Evolutionary conservation across 2,329 filamentous ascomycete genomes (phyloP).

Genomic region (Neophaeococcomyces mojaviensis): DNA sequence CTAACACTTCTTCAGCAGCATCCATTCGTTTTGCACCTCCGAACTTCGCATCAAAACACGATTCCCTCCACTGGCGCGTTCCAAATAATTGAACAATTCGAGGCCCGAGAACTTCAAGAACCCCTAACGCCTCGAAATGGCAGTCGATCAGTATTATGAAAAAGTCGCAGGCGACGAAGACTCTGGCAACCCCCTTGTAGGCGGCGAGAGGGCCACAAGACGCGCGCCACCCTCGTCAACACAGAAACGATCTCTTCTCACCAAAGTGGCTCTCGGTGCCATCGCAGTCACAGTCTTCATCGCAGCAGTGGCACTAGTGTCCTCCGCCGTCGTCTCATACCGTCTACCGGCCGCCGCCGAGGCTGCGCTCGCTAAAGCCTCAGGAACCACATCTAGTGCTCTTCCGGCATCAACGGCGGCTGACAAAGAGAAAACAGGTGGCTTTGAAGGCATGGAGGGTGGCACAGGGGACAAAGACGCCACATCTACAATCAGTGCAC

Average conservation of each 20-base stretch:
- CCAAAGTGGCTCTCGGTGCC: conserved; percentile 1
- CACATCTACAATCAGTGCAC: background rate
- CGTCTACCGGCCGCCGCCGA: conserved; percentile 5
- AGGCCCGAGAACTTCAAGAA: background rate
- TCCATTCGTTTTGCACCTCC: background rate
- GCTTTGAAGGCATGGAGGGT: conserved; percentile 3
- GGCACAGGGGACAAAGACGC: background rate
- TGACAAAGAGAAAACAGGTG: background rate
- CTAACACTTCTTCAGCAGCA: background rate
- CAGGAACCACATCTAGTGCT: background rate
- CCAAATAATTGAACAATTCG: too few relatives aligned
- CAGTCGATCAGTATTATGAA: conserved; percentile 10
- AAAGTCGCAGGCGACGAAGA: conserved; percentile 11
- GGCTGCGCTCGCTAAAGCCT: conserved; percentile 3
- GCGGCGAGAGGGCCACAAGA: background rate
- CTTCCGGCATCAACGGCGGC: background rate
- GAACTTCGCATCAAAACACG: background rate
- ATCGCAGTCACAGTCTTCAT: conserved; percentile 3
- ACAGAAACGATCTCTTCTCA: conserved; percentile 3
- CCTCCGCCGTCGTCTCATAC: conserved; percentile 6
- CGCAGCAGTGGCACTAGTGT: conserved; percentile 1
- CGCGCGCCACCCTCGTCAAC: conserved; percentile 1
- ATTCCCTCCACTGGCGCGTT: too few relatives aligned
- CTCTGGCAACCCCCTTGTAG: conserved; percentile 4
- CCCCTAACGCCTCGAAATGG: background rate